A percentile compares a stretch with the other conserved stretches of the same genome.
phyloP scores from a whole-genome alignment of 768 basidiomycete genomes.

The Porpolomopsis calyptriformis region DNA sequence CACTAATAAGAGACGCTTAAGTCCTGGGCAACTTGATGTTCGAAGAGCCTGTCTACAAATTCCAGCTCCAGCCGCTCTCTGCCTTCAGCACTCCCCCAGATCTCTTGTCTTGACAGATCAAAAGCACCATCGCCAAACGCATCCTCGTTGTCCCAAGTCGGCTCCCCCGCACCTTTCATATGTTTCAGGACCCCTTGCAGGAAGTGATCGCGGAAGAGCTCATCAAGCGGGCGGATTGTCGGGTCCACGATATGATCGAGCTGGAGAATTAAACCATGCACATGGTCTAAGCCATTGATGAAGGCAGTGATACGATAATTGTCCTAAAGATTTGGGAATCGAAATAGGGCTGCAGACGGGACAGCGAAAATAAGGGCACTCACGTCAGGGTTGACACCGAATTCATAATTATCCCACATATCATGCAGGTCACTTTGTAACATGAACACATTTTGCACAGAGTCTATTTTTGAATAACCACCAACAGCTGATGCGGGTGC shows the following conservation, averaged over 20 bases:
- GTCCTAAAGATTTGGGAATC: conserved; percentile 14
- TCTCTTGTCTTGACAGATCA: conserved; percentile 14
- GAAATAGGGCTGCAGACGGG: background rate
- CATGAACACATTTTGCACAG: conserved; percentile 19
- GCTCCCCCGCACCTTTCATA: conserved; percentile 23
- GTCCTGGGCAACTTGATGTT: conserved; percentile 12
- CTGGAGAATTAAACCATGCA: conserved; percentile 16
- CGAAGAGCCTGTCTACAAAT: conserved; percentile 16
- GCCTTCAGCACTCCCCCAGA: conserved; percentile 16
- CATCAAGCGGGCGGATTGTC: conserved; percentile 22
- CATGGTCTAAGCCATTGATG: conserved; percentile 17
- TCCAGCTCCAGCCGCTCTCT: conserved; percentile 18
- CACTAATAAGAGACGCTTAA: too few species aligned
- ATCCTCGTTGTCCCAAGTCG: conserved; percentile 17
- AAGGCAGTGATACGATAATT: conserved; percentile 23
- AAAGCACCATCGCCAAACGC: conserved; percentile 9
- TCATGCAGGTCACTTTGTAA: conserved; percentile 17
- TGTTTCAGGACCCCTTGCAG: conserved; percentile 23
- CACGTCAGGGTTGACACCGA: conserved; percentile 19
- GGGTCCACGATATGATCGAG: conserved; percentile 22
- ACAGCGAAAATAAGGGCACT: background rate
- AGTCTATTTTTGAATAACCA: conserved; percentile 14
- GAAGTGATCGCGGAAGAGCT: conserved; percentile 23
- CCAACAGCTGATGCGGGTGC: conserved; percentile 10
- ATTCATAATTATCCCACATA: conserved; percentile 18